phyloP scores from a whole-genome alignment of 305 asterid species.

The Fraxinus sp. region DNA sequence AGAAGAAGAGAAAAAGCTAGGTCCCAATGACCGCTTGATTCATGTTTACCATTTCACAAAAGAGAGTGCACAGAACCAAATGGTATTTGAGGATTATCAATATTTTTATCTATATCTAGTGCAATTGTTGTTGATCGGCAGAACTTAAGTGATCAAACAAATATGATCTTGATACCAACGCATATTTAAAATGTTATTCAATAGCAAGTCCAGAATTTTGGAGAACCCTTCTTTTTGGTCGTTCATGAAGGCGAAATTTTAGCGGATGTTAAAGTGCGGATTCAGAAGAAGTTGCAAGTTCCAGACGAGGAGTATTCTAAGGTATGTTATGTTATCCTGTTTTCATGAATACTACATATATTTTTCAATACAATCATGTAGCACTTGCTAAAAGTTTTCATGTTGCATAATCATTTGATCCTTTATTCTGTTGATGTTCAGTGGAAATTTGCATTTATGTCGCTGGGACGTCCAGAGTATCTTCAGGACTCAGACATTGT shows the following conservation, averaged over 20 bases:
- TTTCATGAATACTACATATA: slow-evolving; percentile 4
- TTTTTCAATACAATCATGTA: not conserved
- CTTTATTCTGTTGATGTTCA: slow-evolving; percentile 5
- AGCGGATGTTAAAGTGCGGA: slow-evolving; percentile 57
- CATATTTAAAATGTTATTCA: not conserved
- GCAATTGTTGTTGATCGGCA: not conserved
- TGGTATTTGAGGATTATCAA: slow-evolving; percentile 38
- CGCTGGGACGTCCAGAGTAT: slow-evolving; percentile 71
- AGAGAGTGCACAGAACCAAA: slow-evolving; percentile 63
- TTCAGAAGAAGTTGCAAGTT: slow-evolving; percentile 66
- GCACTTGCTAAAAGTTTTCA: slow-evolving; percentile 6
- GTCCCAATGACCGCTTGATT: slow-evolving; percentile 59
- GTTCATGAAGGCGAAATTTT: slow-evolving; percentile 67
- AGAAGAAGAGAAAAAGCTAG: slow-evolving; percentile 72
- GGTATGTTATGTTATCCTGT: slow-evolving; percentile 32
- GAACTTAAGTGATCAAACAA: not conserved
- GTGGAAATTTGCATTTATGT: slow-evolving; percentile 40
- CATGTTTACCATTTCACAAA: slow-evolving; percentile 72
- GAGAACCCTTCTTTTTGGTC: slow-evolving; percentile 69
- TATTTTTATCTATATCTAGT: not conserved
- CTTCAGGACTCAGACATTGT: slow-evolving; percentile 69
- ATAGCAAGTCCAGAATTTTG: slow-evolving; percentile 71
- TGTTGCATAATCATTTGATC: not conserved
- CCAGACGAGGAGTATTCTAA: slow-evolving; percentile 65
- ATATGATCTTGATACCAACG: not conserved